These are phyloP conservation scores for Arthrobotrys entomopaga DNA, from an alignment of 2,329 filamentous ascomycete genomes.

Conservation along the genomic window DNA sequence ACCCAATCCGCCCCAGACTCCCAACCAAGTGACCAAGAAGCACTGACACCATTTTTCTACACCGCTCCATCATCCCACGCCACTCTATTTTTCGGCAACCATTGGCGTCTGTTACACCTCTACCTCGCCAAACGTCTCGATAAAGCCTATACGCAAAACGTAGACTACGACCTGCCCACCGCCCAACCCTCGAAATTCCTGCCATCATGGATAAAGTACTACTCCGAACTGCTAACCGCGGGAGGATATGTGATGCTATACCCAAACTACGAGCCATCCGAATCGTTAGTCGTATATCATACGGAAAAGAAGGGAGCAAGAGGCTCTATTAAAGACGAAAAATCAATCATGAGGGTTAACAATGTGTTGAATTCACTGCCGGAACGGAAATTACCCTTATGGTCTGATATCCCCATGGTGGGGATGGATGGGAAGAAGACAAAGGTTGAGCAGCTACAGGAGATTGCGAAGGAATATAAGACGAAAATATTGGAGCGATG, in stretches of 20 bases:
- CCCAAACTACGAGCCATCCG: constrained; percentile 70
- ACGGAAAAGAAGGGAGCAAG: constrained; percentile 66
- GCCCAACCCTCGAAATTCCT: not conserved
- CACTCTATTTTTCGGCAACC: constrained; percentile 81
- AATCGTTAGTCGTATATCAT: constrained; percentile 76
- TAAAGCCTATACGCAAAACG: constrained; percentile 17
- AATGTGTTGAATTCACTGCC: constrained; percentile 37
- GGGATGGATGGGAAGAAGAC: constrained; percentile 30
- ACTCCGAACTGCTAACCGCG: constrained; percentile 72
- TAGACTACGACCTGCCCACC: constrained; percentile 17
- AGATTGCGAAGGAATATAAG: constrained; percentile 24
- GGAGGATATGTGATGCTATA: constrained; percentile 84
- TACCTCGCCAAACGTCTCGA: constrained; percentile 75
- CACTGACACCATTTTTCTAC: constrained; percentile 77
- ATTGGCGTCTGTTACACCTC: constrained; percentile 85
- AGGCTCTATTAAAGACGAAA: constrained; percentile 1
- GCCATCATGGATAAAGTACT: constrained; percentile 36
- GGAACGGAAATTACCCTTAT: constrained; percentile 21
- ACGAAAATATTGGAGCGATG: constrained; percentile 32
- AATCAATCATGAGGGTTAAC: constrained; percentile 32
- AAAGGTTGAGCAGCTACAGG: constrained; percentile 10
- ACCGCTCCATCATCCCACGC: constrained; percentile 86
- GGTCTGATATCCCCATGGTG: constrained; percentile 31
- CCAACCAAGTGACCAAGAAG: constrained; percentile 45
- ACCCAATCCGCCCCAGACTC: constrained; percentile 62